phyloP scores from a whole-genome alignment of 176 grass and related monocot species.

The Aegilops bicornis region DNA sequence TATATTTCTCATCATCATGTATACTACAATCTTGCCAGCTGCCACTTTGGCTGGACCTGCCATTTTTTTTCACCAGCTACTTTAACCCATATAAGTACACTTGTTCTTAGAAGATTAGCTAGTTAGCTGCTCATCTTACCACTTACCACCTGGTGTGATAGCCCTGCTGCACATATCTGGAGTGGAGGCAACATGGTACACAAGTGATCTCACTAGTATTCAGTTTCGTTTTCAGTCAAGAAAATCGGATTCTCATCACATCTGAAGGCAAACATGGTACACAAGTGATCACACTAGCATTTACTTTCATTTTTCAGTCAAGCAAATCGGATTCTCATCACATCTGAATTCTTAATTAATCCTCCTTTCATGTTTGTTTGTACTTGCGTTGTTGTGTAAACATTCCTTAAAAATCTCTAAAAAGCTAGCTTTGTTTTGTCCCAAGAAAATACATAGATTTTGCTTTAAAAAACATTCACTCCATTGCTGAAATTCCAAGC shows the following conservation, averaged over 20 bases:
- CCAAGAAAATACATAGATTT: background rate
- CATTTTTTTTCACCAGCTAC: background rate
- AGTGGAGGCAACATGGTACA: constrained; percentile 37
- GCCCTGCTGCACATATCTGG: background rate
- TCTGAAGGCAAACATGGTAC: constrained; percentile 34
- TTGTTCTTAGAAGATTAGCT: background rate
- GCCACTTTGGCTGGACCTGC: constrained; percentile 6
- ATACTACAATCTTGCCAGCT: background rate
- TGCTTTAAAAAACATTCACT: background rate
- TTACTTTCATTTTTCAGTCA: background rate
- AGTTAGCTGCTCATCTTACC: background rate
- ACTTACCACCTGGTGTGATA: background rate
- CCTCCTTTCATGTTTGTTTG: background rate
- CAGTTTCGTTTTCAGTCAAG: background rate
- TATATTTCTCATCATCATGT: constrained; percentile 12
- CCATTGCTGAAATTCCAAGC: background rate
- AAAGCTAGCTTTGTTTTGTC: background rate
- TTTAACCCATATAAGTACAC: background rate
- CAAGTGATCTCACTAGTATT: background rate
- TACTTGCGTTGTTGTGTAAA: background rate
- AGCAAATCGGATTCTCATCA: background rate
- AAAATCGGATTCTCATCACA: background rate
- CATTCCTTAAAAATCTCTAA: background rate
- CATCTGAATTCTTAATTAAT: background rate
- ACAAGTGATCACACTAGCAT: background rate